Percentiles rank a stretch among this genome's conserved stretches.
Conservation (phyloP, 139 green algal genomes). For the Dunaliella sp. region DNA sequence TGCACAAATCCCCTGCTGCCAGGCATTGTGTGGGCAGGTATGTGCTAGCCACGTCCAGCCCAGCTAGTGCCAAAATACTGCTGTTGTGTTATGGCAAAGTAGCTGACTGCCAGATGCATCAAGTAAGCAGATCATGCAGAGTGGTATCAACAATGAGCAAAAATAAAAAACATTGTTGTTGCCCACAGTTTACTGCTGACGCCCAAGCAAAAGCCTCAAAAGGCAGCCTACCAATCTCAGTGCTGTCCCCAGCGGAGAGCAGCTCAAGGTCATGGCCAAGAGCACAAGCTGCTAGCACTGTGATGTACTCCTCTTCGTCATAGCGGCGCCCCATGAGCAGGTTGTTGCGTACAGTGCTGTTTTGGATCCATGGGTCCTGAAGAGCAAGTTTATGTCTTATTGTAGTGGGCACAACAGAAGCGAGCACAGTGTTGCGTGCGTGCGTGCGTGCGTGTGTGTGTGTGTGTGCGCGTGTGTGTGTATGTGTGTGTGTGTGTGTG, state of each 20-base stretch:
- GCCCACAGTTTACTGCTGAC: no score
- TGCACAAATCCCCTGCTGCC: no score
- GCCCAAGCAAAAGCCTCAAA: no score
- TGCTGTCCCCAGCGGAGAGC: conserved; percentile 70
- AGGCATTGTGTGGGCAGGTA: no score
- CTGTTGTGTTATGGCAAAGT: no score
- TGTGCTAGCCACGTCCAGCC: no score
- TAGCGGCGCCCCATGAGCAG: conserved; percentile 64
- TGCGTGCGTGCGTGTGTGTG: background rate
- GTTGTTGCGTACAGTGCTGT: conserved; percentile 74
- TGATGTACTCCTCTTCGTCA: conserved; percentile 54
- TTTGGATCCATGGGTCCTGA: conserved; percentile 83
- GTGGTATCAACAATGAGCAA: no score
- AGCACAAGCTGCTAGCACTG: conserved; percentile 52
- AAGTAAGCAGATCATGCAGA: no score
- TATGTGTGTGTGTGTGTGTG: background rate
- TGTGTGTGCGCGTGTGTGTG: background rate
- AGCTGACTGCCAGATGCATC: no score
- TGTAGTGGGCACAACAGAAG: background rate
- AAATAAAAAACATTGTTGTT: no score
- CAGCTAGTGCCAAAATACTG: no score
- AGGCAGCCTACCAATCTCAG: conserved; percentile 78
- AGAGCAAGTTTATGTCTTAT: conserved; percentile 41
- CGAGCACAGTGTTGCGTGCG: background rate
- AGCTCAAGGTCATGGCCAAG: conserved; percentile 63